phyloP scores from a whole-genome alignment of 2,329 filamentous ascomycete species.

The Venturia carpophila region DNA sequence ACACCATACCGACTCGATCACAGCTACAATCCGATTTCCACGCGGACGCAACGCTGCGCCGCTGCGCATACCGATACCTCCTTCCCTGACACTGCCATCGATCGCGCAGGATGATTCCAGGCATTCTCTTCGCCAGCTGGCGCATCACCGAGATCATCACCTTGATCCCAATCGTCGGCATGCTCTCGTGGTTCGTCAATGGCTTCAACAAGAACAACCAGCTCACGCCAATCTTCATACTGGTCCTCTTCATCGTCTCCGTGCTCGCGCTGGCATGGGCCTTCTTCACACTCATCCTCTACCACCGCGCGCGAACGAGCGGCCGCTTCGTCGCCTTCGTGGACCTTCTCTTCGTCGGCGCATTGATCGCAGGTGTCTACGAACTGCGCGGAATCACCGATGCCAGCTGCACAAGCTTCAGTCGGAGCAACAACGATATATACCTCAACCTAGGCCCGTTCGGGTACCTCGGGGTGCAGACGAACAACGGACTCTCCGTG shows the following conservation, averaged over 20 bases:
- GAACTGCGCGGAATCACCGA: conserved; percentile 49
- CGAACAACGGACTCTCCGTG: conserved; percentile 43
- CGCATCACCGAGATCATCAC: conserved; percentile 54
- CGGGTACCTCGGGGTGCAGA: conserved; percentile 43
- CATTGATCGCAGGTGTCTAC: conserved; percentile 55
- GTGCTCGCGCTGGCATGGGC: conserved; percentile 55
- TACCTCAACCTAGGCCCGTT: conserved; percentile 56
- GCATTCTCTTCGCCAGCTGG: conserved; percentile 55
- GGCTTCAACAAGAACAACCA: conserved; percentile 48
- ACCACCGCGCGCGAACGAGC: conserved; percentile 51
- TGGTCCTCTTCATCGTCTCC: conserved; percentile 58
- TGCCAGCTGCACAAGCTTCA: conserved; percentile 55
- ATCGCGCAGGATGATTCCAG: conserved; percentile 35
- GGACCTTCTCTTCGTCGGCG: conserved; percentile 54
- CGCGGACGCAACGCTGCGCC: neutral
- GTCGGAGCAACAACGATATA: conserved; percentile 36
- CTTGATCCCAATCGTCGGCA: conserved; percentile 55
- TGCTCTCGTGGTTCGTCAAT: conserved; percentile 56
- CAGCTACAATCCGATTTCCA: neutral
- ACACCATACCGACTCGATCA: neutral
- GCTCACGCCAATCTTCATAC: conserved; percentile 52
- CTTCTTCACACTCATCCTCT: conserved; percentile 52
- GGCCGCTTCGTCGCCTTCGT: conserved; percentile 53
- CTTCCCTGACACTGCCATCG: neutral
- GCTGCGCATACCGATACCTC: neutral